phyloP scores from a whole-genome alignment of 257 asterid species.

The Parsonsia alboflavescens region DNA sequence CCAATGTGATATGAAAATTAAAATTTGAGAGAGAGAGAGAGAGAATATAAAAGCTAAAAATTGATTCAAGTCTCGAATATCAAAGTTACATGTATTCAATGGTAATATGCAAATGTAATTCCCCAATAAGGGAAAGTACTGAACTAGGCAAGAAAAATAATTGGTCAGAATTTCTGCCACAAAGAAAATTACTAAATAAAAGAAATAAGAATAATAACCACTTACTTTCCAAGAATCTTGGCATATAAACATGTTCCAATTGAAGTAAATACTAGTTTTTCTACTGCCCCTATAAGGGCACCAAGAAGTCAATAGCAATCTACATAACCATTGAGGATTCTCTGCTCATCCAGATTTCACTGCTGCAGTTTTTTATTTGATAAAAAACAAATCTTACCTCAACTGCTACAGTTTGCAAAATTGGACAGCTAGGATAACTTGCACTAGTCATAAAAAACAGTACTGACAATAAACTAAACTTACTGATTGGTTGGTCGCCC shows the following conservation, averaged over 20 bases:
- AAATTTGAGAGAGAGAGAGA: background rate
- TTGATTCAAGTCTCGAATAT: background rate
- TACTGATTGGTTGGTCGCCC: conserved; percentile 98
- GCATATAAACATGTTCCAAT: background rate
- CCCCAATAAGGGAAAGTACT: background rate
- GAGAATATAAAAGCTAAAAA: background rate
- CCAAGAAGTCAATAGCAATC: too few relatives aligned
- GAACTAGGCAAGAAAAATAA: background rate
- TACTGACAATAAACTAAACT: conserved; percentile 16
- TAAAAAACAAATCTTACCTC: background rate
- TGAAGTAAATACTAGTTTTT: background rate
- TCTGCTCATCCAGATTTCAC: too few relatives aligned
- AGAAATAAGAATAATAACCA: background rate
- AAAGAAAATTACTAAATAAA: background rate
- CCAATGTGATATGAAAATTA: background rate
- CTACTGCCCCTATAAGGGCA: background rate
- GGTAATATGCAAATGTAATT: background rate
- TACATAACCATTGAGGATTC: background rate
- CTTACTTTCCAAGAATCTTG: background rate
- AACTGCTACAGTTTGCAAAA: background rate
- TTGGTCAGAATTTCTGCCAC: background rate
- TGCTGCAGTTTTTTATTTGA: too few relatives aligned
- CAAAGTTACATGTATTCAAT: background rate
- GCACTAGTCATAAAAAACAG: background rate
- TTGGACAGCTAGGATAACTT: background rate